phyloP scores from a whole-genome alignment of 495 filamentous ascomycete genomes.

The Thozetella sp. region DNA sequence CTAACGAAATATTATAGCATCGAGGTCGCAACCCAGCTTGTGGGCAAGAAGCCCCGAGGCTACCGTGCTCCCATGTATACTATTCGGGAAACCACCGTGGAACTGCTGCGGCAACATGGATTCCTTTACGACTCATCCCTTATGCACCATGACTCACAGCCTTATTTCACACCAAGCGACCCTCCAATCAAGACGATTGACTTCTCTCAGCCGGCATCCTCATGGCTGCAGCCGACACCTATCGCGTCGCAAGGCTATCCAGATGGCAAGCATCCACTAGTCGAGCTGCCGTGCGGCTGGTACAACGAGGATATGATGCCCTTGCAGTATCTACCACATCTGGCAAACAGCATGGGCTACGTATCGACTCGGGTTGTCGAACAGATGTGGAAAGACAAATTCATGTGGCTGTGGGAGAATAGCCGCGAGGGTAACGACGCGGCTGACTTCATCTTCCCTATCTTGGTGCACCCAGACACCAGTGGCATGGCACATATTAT shows the following conservation, averaged over 20 bases:
- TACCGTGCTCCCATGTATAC: background rate
- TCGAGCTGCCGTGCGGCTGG: background rate
- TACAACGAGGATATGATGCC: background rate
- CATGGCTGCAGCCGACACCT: background rate
- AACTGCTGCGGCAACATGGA: background rate
- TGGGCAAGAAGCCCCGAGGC: background rate
- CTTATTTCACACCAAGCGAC: background rate
- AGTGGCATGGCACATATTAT: background rate
- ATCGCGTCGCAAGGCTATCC: background rate
- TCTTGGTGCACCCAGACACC: background rate
- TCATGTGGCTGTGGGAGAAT: background rate
- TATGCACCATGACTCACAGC: background rate
- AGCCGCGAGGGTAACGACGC: background rate
- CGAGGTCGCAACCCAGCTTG: background rate
- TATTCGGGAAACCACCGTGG: background rate
- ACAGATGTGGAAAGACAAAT: background rate
- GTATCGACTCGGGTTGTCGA: background rate
- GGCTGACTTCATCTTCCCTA: background rate
- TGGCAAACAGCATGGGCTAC: background rate
- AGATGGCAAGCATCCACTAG: background rate
- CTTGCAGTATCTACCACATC: background rate
- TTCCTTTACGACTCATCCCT: background rate
- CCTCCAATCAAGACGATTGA: background rate
- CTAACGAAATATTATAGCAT: background rate
- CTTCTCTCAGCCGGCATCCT: background rate